These are phyloP conservation scores for Eucalyptus sp. DNA, from an alignment of 345 rosid species.

Conservation along the genomic window DNA sequence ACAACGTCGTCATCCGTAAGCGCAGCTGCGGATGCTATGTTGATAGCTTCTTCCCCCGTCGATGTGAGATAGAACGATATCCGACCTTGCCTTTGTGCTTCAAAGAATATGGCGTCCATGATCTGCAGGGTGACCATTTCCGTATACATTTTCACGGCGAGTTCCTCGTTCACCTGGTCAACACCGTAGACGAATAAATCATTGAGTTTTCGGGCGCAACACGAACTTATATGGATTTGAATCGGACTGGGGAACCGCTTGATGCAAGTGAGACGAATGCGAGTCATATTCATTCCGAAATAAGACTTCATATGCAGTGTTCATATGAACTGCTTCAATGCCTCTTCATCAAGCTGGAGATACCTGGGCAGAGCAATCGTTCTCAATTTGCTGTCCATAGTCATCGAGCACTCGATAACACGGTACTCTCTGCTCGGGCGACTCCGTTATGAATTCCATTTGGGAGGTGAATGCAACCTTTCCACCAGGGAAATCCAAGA, in stretches of 20 bases:
- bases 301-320: background rate
- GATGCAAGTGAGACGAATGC: background rate
- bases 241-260: background rate
- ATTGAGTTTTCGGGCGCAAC: background rate
- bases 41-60: conserved; percentile 68
- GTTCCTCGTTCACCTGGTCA: conserved; percentile 41
- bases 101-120: conserved; percentile 63
- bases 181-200: background rate
- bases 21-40: conserved; percentile 77
- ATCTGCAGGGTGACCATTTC: conserved; percentile 62
- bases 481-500: conserved; percentile 65
- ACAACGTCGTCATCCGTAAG: conserved; percentile 45
- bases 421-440: conserved; percentile 24
- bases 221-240: background rate
- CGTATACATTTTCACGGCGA: conserved; percentile 50
- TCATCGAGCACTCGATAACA: conserved; percentile 59
- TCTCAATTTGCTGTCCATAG: conserved; percentile 15
- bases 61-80: conserved; percentile 62
- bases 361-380: conserved; percentile 29
- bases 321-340: background rate
- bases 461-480: conserved; percentile 38
- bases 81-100: conserved; percentile 85
- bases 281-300: background rate
- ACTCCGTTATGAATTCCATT: conserved; percentile 39
- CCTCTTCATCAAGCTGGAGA: background rate